phyloP scores from a whole-genome alignment of 805 yeast species.

The Suhomyces faveliae region DNA sequence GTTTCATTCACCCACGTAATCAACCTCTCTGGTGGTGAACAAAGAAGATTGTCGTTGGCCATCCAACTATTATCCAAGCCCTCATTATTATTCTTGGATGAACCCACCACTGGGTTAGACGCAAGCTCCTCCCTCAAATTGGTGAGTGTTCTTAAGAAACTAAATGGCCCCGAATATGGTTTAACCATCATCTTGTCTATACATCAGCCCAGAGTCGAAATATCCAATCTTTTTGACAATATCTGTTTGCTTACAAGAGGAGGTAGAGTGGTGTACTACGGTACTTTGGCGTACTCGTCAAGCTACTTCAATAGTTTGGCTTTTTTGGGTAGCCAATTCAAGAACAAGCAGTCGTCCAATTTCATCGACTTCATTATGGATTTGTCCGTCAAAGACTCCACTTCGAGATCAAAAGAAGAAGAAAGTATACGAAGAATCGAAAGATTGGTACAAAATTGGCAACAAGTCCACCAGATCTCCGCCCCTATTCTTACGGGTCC shows the following conservation, averaged over 20 bases:
- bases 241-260: conserved; percentile 26
- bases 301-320: conserved; percentile 14
- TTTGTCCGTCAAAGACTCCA: conserved; percentile 13
- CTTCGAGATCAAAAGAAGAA: conserved; percentile 10
- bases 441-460: conserved; percentile 12
- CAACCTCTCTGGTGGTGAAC: conserved; percentile 28
- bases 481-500: neutral
- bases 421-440: conserved; percentile 10
- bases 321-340: conserved; percentile 1
- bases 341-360: conserved; percentile 5
- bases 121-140: conserved; percentile 25
- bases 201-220: conserved; percentile 27
- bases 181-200: conserved; percentile 24
- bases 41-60: conserved; percentile 24
- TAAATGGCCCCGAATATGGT: conserved; percentile 24
- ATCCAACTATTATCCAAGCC: conserved; percentile 25
- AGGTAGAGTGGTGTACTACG: conserved; percentile 24
- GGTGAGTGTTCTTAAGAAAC: conserved; percentile 19
- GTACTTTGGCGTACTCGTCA: conserved; percentile 17
- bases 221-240: conserved; percentile 21
- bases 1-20: conserved; percentile 17
- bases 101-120: conserved; percentile 30
- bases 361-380: conserved; percentile 15
- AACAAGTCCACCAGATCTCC: neutral
- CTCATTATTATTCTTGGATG: conserved; percentile 24